Base-by-base conservation (phyloP, 768 basidiomycete genomes). In the Boletus huronensis region DNA sequence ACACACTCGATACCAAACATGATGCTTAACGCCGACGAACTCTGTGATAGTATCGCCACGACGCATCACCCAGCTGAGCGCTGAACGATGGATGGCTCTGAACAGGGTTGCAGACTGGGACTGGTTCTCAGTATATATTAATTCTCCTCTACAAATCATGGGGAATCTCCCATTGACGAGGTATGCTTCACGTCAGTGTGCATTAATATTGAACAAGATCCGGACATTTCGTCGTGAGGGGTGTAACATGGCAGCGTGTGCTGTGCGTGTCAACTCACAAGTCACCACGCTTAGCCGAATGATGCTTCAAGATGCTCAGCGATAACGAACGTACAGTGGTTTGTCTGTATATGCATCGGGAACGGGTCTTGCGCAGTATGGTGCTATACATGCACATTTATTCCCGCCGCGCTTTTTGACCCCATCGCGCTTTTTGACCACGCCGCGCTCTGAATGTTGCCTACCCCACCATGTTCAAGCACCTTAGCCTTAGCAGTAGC, bases 21-120 rank as follows among this genome's bases (percentile, higher is more conserved):
- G n/a, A n/a, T n/a, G n/a, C n/a, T n/a, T n/a, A n/a, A n/a, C n/a
- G n/a, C n/a, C n/a, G n/a, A n/a, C n/a, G n/a, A n/a, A n/a, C n/a
- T n/a, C n/a, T n/a, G n/a, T n/a, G n/a, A n/a, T n/a, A n/a, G n/a
- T n/a, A n/a, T n/a, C n/a, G n/a, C n/a, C n/a, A n/a, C n/a, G n/a
- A n/a, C n/a, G n/a, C n/a, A n/a, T n/a, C n/a, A n/a, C n/a, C n/a
- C n/a, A n/a, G n/a, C n/a, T n/a, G n/a, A n/a, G n/a, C n/a, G n/a
- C n/a, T n/a, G 34, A 34, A 31, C 21, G 34, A 38, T 32, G 43
- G 19, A 25, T 41, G 45, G 13, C 13, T 35, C 21, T 26, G 5
- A 10, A 26, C 38, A 58, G 49, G 57, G 58, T 16, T 55, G 58
- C 39, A 42, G 4, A n/a, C n/a, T 25, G 23, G 23, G 50, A 54